A percentile compares a stretch with the other conserved stretches of the same genome.
These are phyloP conservation scores for Globisporangium spinosum DNA, from an alignment of 352 stramenopile genomes.

Conservation along the genomic window DNA sequence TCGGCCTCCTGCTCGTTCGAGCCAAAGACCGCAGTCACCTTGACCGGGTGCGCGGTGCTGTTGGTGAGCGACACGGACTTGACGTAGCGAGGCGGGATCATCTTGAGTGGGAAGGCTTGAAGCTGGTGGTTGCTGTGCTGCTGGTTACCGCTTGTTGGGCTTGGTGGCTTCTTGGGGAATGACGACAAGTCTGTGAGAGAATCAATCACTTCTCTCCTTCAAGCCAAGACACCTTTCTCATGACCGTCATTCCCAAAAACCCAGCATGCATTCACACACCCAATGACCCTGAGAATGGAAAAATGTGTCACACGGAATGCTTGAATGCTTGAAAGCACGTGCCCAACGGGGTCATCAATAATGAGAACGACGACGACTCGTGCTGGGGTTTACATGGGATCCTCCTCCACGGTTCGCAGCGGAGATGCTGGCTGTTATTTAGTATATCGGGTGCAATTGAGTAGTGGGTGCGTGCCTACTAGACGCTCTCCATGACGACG, in stretches of 20 bases:
- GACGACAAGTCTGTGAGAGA: neutral
- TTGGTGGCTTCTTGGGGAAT: slow-evolving; percentile 13
- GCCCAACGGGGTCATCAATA: neutral
- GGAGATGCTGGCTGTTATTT: neutral
- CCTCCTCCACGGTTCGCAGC: neutral
- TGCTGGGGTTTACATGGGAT: neutral
- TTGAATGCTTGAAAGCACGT: neutral
- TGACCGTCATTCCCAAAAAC: neutral
- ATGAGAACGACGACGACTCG: neutral
- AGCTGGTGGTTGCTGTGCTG: neutral
- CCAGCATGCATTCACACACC: neutral
- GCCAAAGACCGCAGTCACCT: slow-evolving; percentile 61
- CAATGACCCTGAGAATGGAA: neutral
- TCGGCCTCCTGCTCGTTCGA: slow-evolving; percentile 63
- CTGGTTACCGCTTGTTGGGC: neutral
- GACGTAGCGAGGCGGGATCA: slow-evolving; percentile 58
- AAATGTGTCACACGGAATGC: neutral
- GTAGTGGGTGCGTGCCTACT: neutral
- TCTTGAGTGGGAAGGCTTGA: neutral
- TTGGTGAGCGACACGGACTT: slow-evolving; percentile 77
- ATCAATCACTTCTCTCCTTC: neutral
- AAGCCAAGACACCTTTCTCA: neutral
- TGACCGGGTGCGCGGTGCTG: slow-evolving; percentile 46
- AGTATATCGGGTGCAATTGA: neutral
- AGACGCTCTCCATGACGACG: slow-evolving; percentile 81